Evolutionary conservation across 2,329 filamentous ascomycete genomes (phyloP).

Genomic region (Colletotrichum orchidophilum): DNA sequence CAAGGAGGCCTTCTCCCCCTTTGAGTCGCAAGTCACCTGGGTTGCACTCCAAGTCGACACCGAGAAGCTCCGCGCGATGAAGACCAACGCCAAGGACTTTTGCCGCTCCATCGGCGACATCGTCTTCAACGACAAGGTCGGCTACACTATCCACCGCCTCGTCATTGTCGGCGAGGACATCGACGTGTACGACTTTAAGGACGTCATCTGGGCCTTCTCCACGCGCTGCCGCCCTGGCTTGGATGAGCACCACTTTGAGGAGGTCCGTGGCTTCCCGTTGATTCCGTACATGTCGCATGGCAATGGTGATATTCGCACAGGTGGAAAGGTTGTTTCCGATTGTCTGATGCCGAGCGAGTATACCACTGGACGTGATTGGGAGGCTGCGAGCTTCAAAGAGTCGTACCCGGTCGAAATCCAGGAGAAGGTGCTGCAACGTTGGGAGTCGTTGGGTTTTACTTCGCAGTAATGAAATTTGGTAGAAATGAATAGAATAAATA

Average conservation of each 20-base stretch:
- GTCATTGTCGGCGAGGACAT: slow-evolving; percentile 59
- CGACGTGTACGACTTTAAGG: slow-evolving; percentile 54
- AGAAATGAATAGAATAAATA: no score
- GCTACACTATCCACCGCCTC: slow-evolving; percentile 53
- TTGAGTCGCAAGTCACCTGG: slow-evolving; percentile 59
- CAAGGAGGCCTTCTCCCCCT: slow-evolving; percentile 53
- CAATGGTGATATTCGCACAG: slow-evolving; percentile 34
- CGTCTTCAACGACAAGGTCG: slow-evolving; percentile 52
- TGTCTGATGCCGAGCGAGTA: slow-evolving; percentile 54
- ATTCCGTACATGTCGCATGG: slow-evolving; percentile 58
- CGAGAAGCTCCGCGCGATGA: slow-evolving; percentile 63
- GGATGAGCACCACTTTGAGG: slow-evolving; percentile 56
- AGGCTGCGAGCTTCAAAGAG: slow-evolving; percentile 43
- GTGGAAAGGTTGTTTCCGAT: slow-evolving; percentile 58
- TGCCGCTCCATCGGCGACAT: slow-evolving; percentile 52
- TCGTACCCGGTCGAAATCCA: slow-evolving; percentile 49
- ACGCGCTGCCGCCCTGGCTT: slow-evolving; percentile 55
- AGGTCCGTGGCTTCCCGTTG: slow-evolving; percentile 53
- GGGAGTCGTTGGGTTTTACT: background rate
- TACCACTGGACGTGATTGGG: slow-evolving; percentile 44
- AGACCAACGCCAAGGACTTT: slow-evolving; percentile 54
- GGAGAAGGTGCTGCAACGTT: background rate
- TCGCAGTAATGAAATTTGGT: background rate
- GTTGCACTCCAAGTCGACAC: slow-evolving; percentile 65
- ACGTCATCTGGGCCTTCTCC: slow-evolving; percentile 59